phyloP scores from a whole-genome alignment of 805 yeast species.

The Cyberlindnera veronae region DNA sequence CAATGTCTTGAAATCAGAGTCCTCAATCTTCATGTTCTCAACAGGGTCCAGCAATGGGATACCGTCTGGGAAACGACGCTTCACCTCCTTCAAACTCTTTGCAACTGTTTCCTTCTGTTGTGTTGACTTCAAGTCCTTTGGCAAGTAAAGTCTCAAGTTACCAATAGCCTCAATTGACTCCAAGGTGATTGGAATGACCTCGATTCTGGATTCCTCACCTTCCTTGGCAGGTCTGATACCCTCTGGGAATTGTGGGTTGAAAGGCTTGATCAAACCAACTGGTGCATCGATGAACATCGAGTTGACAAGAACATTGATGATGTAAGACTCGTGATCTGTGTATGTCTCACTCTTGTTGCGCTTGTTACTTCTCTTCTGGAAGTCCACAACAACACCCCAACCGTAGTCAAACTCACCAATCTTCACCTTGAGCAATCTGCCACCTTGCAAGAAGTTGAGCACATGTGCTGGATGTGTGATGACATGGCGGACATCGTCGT shows the following conservation, averaged over 20 bases:
- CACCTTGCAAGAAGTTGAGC: slow-evolving; percentile 81
- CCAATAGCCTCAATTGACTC: slow-evolving; percentile 73
- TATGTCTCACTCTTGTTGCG: slow-evolving; percentile 54
- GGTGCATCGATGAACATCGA: slow-evolving; percentile 82
- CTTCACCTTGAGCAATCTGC: slow-evolving; percentile 72
- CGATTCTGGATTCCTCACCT: slow-evolving; percentile 69
- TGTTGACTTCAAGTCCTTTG: slow-evolving; percentile 64
- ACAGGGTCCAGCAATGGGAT: slow-evolving; percentile 90
- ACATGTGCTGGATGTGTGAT: slow-evolving; percentile 89
- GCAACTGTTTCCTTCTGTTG: slow-evolving; percentile 58
- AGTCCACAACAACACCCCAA: slow-evolving; percentile 91
- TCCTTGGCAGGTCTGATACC: slow-evolving; percentile 82
- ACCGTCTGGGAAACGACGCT: slow-evolving; percentile 83
- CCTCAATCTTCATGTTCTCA: slow-evolving; percentile 88
- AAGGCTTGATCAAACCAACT: slow-evolving; percentile 71
- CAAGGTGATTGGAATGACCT: slow-evolving; percentile 81
- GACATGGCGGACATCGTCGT: slow-evolving; percentile 72
- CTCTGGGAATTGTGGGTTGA: slow-evolving; percentile 74
- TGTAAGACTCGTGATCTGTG: slow-evolving; percentile 85
- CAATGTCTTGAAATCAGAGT: slow-evolving; percentile 67
- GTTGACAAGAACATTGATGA: slow-evolving; percentile 79
- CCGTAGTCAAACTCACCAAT: slow-evolving; percentile 70
- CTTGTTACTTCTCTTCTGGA: slow-evolving; percentile 64
- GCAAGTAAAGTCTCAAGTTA: slow-evolving; percentile 76
- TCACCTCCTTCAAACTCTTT: slow-evolving; percentile 76